Percentiles rank a stretch among this genome's conserved stretches.
phyloP scores from a whole-genome alignment of 345 rosid species.

The Bretschneidera sinensis region DNA sequence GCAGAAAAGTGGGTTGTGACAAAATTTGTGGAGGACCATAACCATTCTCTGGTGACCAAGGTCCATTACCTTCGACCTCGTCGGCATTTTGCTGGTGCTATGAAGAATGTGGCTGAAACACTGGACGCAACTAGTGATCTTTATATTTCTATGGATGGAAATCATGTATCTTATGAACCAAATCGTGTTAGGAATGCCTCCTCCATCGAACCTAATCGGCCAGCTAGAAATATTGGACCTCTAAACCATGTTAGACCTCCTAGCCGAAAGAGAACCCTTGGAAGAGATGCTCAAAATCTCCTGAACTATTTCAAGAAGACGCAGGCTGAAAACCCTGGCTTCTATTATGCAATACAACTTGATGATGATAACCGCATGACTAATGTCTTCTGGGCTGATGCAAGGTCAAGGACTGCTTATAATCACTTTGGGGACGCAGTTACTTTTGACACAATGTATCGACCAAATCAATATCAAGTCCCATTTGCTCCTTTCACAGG shows the following conservation, averaged over 20 bases:
- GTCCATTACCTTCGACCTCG: constrained; percentile 53
- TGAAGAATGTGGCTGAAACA: constrained; percentile 32
- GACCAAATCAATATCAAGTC: constrained; percentile 65
- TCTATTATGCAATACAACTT: constrained; percentile 63
- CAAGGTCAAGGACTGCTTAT: constrained; percentile 63
- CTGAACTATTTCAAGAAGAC: constrained; percentile 56
- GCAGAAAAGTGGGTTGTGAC: constrained; percentile 43
- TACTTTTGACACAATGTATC: constrained; percentile 58
- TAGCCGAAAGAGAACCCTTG: constrained; percentile 42
- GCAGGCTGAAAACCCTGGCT: constrained; percentile 67
- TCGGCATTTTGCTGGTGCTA: constrained; percentile 50
- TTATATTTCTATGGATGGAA: constrained; percentile 35
- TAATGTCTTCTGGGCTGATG: constrained; percentile 74
- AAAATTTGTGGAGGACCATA: constrained; percentile 61
- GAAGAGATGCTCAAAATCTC: constrained; percentile 59
- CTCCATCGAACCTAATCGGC: constrained; percentile 29
- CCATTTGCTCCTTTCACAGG: constrained; percentile 75
- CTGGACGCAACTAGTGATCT: constrained; percentile 31
- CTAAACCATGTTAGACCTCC: constrained; percentile 31
- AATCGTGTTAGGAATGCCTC: constrained; percentile 26
- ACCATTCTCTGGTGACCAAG: constrained; percentile 40
- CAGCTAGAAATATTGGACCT: constrained; percentile 26
- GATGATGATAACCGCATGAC: constrained; percentile 61
- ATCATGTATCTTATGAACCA: constrained; percentile 30
- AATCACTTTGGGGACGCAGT: constrained; percentile 62